Base-by-base conservation (phyloP, 352 stramenopile species). In the Phytophthora vignae region DNA sequence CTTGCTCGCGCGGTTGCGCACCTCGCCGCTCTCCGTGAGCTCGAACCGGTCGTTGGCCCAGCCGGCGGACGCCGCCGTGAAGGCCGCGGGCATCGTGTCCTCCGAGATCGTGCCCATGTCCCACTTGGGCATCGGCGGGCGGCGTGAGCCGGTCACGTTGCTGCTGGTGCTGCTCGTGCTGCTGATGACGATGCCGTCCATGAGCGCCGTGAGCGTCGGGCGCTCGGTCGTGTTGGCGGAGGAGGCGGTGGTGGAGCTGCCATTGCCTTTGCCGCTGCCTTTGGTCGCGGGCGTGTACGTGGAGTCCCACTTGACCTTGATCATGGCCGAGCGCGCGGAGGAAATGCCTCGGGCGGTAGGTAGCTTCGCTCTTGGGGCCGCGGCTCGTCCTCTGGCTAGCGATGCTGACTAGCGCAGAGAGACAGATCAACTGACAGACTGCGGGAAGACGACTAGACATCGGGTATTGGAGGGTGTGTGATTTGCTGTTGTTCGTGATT, bases 21-120 rank as follows among this genome's bases (percentile, higher is more conserved):
- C 85, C 22, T 87, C 74, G 21, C 87, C 87, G 1, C 65, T 61
- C 15, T 85, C 79, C 5, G 85, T 90, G 21, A 94, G 74, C 38
- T 87, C 71, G 60, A 93, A 94, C 6, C 60, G 67, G 25, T 85
- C 73, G 62, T 94, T 85, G 17, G 74, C 66, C 86, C 86, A 94
- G 8, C 74, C 70, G 4, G 79, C 62, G 6, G 77, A 78, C 12
- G 77, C 74, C 1, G 83, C 69, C n/a, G 72, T 84, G 60, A 82
- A 78, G 12, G 65, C 73, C 0, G 74, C 67, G 21, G 84, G 76
- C 74, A 87, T 78, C 40, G 83, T 75, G 66, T 90, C 81, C 56
- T 94, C 86, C 2, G 81, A 85, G 67, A 94, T 94, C 27, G 86
- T 92, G n/a, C 85, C 86, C 86, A 94, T 94, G 61, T 91, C 84